Conservation (phyloP, 129 eudicot species). For the Flaveria trinervia region DNA sequence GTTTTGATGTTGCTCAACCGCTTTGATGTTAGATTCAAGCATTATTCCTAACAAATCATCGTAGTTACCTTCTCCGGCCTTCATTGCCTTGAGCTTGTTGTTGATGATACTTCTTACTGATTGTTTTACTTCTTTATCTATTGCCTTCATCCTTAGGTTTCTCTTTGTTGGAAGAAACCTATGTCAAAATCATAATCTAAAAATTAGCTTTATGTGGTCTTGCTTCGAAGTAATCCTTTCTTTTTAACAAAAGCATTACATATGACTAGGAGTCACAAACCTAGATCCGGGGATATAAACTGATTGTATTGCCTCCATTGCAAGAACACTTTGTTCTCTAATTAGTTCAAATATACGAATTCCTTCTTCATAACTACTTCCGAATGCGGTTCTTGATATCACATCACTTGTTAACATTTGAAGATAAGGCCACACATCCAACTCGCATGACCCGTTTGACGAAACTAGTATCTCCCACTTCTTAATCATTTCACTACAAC, state of each 20-base stretch:
- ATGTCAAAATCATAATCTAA: not conserved
- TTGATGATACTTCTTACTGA: conserved; percentile 25
- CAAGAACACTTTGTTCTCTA: conserved; percentile 30
- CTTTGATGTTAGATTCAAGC: conserved; percentile 33
- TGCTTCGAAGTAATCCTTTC: not conserved
- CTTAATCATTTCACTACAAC: conserved; percentile 22
- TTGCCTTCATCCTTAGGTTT: conserved; percentile 39
- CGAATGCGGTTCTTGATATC: conserved; percentile 33
- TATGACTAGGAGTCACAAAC: not conserved
- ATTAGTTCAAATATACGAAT: conserved; percentile 31
- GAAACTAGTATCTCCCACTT: conserved; percentile 34
- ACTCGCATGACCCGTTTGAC: conserved; percentile 28
- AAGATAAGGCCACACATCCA: conserved; percentile 39
- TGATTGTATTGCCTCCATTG: conserved; percentile 16
- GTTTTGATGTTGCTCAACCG: conserved; percentile 30
- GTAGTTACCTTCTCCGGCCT: conserved; percentile 22
- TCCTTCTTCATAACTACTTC: conserved; percentile 41
- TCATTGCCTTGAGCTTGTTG: conserved; percentile 32
- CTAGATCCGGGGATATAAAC: conserved; percentile 37
- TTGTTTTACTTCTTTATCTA: conserved; percentile 27
- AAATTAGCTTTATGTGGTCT: not conserved
- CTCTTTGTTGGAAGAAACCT: conserved; percentile 48
- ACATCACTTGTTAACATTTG: conserved; percentile 32
- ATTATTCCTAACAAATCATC: conserved; percentile 36
- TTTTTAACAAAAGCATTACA: not conserved